Percentiles rank a stretch among this genome's conserved stretches.
phyloP scores from a whole-genome alignment of 352 stramenopile genomes.

The Phytophthora podocarpi region DNA sequence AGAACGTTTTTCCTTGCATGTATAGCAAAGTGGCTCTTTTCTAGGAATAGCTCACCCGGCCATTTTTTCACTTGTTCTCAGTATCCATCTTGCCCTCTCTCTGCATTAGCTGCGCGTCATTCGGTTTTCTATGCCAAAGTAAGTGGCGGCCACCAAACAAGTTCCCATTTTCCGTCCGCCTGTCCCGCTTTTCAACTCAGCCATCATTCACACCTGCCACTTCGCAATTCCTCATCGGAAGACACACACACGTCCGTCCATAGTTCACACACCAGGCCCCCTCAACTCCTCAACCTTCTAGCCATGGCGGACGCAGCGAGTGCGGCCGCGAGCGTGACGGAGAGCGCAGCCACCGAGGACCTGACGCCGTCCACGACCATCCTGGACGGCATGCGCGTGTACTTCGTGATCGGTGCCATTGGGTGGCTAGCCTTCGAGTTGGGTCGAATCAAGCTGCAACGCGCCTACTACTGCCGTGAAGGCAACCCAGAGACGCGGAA shows the following conservation, averaged over 20 bases:
- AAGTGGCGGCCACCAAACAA: not conserved
- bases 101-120: not conserved
- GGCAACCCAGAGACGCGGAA: conserved; percentile 59
- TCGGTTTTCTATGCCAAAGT: too few species aligned
- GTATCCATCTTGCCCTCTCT: not conserved
- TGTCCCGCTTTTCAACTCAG: conserved; percentile 5
- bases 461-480: conserved; percentile 81
- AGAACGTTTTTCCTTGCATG: too few species aligned
- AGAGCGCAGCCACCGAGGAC: conserved; percentile 47
- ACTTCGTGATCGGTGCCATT: conserved; percentile 64
- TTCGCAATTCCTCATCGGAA: conserved; percentile 7
- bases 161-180: too few species aligned
- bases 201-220: conserved; percentile 11
- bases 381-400: conserved; percentile 62
- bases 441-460: conserved; percentile 54
- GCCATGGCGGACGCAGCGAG: conserved; percentile 36
- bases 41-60: conserved; percentile 6
- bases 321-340: conserved; percentile 38
- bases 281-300: too few species aligned
- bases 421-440: conserved; percentile 78
- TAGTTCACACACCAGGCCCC: too few species aligned
- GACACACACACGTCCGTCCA: too few species aligned
- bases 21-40: conserved; percentile 36
- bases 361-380: conserved; percentile 72
- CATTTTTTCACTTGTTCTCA: conserved; percentile 15